Evolutionary conservation across 768 basidiomycete genomes (phyloP).

Genomic region (Hemileccinum rubropunctum): DNA sequence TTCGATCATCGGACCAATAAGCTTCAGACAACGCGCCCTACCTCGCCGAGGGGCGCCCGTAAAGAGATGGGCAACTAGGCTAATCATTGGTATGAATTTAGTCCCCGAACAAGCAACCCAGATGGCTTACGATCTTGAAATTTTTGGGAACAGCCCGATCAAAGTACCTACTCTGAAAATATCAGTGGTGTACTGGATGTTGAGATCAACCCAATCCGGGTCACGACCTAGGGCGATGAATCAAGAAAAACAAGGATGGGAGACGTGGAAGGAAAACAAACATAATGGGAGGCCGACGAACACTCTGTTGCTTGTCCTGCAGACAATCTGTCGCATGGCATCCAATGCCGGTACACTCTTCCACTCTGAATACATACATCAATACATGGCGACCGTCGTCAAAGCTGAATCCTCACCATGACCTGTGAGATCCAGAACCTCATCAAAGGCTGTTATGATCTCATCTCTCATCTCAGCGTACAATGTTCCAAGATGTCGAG

Average conservation of each 20-base stretch:
- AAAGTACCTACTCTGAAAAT: too few species aligned
- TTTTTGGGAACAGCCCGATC: conserved; percentile 30
- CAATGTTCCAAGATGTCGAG: conserved; percentile 36
- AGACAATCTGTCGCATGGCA: conserved; percentile 33
- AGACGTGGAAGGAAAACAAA: conserved; percentile 8
- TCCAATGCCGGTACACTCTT: conserved; percentile 26
- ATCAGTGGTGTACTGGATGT: conserved; percentile 28
- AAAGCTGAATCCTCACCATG: conserved; percentile 8
- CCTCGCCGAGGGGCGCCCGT: not conserved
- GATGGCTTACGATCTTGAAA: conserved; percentile 28
- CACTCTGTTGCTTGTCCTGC: conserved; percentile 41
- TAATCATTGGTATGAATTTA: not conserved
- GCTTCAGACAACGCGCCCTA: conserved; percentile 3
- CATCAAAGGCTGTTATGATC: conserved; percentile 38
- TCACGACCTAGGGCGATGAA: conserved; percentile 35
- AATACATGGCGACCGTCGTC: not conserved
- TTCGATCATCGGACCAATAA: conserved; percentile 29
- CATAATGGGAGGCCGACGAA: conserved; percentile 52
- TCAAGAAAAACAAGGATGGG: too few species aligned
- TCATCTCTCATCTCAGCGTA: conserved; percentile 46
- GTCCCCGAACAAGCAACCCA: too few species aligned
- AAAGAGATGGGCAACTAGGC: conserved; percentile 14
- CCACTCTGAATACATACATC: conserved; percentile 36
- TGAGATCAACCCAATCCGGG: conserved; percentile 32
- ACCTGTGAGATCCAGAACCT: conserved; percentile 27